A percentile compares a stretch with the other conserved stretches of the same genome.
phyloP scores from a whole-genome alignment of 1,284 basidiomycete species.

The Athelia sp. region DNA sequence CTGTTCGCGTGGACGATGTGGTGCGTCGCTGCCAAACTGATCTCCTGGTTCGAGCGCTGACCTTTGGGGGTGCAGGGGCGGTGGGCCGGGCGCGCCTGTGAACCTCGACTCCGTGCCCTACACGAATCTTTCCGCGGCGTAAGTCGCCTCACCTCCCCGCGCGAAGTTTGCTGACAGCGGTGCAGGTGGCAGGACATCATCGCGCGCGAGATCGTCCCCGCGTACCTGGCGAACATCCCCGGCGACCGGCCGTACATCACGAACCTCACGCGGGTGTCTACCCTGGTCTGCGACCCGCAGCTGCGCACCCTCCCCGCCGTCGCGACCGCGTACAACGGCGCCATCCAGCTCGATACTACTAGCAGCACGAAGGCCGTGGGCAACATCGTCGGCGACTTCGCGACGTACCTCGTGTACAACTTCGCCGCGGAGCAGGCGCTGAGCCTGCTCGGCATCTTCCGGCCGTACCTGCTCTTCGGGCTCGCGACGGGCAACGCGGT shows the following conservation, averaged over 20 bases:
- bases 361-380: background rate
- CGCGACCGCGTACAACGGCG: background rate
- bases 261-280: background rate
- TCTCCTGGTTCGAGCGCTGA: no score
- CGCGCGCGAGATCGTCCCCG: background rate
- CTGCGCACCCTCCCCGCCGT: background rate
- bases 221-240: background rate
- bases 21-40: no score
- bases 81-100: background rate
- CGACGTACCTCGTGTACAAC: background rate
- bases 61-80: background rate
- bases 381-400: background rate
- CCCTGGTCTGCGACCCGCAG: background rate
- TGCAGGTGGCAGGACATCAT: background rate
- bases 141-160: no score
- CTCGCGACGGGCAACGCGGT: background rate
- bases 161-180: no score
- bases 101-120: background rate
- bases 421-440: background rate
- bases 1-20: background rate
- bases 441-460: background rate
- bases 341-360: background rate
- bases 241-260: background rate
- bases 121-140: background rate
- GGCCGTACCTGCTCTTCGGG: background rate